Conservation (phyloP, 768 basidiomycete genomes). For the Antrodiella citrinella region DNA sequence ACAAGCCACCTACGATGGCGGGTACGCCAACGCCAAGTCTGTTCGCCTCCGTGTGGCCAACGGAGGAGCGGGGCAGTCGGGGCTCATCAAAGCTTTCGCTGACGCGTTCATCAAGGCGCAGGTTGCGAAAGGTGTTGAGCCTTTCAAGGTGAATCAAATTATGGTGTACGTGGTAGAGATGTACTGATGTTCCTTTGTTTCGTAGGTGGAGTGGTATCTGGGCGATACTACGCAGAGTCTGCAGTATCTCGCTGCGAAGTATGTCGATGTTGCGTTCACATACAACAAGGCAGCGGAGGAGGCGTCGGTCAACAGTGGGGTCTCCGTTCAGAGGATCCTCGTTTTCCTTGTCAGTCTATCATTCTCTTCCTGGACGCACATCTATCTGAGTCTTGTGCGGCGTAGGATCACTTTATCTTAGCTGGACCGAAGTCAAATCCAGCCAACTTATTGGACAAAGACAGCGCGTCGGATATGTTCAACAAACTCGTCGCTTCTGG, state of each 20-base stretch:
- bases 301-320: conserved; percentile 24
- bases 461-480: conserved; percentile 35
- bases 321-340: conserved; percentile 29
- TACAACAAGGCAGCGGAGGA: conserved; percentile 45
- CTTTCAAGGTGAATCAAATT: conserved; percentile 28
- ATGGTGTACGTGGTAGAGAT: no score
- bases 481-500: conserved; percentile 37
- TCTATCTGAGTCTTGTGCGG: not conserved
- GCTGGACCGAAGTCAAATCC: conserved; percentile 43
- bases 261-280: conserved; percentile 43
- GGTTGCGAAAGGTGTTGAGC: conserved; percentile 22
- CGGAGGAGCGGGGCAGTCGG: conserved; percentile 46
- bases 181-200: not conserved
- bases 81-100: conserved; percentile 40
- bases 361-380: no score
- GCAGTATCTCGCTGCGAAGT: conserved; percentile 30
- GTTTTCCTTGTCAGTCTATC: conserved; percentile 34
- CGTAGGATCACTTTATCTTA: conserved; percentile 42
- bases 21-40: conserved; percentile 23
- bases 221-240: conserved; percentile 50
- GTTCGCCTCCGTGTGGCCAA: conserved; percentile 40
- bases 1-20: conserved; percentile 32
- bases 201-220: conserved; percentile 47
- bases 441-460: conserved; percentile 26
- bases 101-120: conserved; percentile 35